These are phyloP conservation scores for Chloropicon primus DNA, from an alignment of 139 green algal genomes.

Conservation along the genomic window DNA sequence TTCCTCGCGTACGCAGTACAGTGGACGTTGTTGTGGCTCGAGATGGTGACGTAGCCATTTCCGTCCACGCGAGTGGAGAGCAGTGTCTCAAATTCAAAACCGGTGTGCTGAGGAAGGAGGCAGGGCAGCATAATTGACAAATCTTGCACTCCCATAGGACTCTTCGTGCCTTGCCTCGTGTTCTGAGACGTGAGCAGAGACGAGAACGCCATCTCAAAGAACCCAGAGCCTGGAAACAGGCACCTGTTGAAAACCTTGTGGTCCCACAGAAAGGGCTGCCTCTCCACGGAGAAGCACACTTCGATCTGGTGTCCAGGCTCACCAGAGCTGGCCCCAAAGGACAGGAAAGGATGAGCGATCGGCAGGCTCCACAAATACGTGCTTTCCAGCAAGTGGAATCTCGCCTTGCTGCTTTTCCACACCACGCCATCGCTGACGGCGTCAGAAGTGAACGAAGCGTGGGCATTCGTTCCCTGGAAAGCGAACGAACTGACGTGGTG, in stretches of 20 bases:
- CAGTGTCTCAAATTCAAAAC: not conserved
- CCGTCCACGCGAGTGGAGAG: not conserved
- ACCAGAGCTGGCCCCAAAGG: not conserved
- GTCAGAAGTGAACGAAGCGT: constrained; percentile 1
- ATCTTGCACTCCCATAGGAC: not conserved
- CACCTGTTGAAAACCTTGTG: not conserved
- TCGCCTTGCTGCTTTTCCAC: not conserved
- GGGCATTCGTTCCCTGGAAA: constrained; percentile 44
- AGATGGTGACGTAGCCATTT: not conserved
- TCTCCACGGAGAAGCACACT: not conserved
- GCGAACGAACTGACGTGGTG: constrained; percentile 30
- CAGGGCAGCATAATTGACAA: not conserved
- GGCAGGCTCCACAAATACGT: not conserved
- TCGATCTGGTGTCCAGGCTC: not conserved
- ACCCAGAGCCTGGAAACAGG: not conserved
- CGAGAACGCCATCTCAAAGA: not conserved
- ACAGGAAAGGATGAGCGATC: not conserved
- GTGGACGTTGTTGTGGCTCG: not conserved
- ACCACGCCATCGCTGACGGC: not conserved
- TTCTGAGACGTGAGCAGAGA: not conserved
- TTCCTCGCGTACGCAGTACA: not conserved
- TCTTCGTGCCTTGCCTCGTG: not conserved
- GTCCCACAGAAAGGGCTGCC: not conserved
- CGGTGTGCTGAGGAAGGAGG: not conserved
- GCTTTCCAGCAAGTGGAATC: not conserved